A percentile compares a stretch with the other conserved stretches of the same genome.
phyloP scores from a whole-genome alignment of 805 yeast genomes.

The Alloascoidea hylecoeti region DNA sequence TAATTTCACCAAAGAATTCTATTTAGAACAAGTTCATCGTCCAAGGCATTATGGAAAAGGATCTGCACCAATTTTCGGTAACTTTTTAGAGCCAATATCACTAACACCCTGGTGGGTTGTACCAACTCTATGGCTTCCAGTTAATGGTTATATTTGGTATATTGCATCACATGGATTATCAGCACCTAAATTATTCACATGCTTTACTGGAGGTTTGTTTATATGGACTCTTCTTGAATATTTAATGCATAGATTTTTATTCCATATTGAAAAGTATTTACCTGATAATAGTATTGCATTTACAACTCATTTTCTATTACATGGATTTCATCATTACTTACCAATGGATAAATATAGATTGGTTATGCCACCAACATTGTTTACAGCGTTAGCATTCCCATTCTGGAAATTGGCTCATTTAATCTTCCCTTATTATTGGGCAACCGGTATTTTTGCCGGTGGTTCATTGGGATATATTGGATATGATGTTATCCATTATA shows the following conservation, averaged over 20 bases:
- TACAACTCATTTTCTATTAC: slow-evolving; percentile 60
- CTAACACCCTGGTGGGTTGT: slow-evolving; percentile 77
- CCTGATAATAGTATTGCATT: slow-evolving; percentile 56
- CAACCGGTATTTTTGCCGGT: slow-evolving; percentile 77
- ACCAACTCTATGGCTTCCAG: slow-evolving; percentile 62
- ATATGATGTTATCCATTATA: slow-evolving; percentile 68
- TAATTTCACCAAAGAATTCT: slow-evolving; percentile 56
- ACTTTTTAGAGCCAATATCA: slow-evolving; percentile 63
- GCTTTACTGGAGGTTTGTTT: slow-evolving; percentile 54
- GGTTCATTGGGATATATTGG: slow-evolving; percentile 70
- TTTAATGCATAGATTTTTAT: slow-evolving; percentile 57
- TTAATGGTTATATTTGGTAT: slow-evolving; percentile 40
- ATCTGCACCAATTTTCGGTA: slow-evolving; percentile 76
- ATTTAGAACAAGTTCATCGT: slow-evolving; percentile 74
- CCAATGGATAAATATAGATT: slow-evolving; percentile 76
- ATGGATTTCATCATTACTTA: slow-evolving; percentile 74
- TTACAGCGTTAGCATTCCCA: slow-evolving; percentile 46
- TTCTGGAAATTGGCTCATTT: slow-evolving; percentile 50
- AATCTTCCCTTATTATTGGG: slow-evolving; percentile 54
- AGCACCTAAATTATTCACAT: slow-evolving; percentile 27
- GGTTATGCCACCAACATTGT: slow-evolving; percentile 75
- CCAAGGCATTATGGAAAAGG: slow-evolving; percentile 85
- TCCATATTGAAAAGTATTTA: slow-evolving; percentile 62
- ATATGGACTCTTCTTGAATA: slow-evolving; percentile 76
- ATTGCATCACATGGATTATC: slow-evolving; percentile 40